Conservation (phyloP, 1,139 yeast species). For the Geotrichum bryndzae region DNA sequence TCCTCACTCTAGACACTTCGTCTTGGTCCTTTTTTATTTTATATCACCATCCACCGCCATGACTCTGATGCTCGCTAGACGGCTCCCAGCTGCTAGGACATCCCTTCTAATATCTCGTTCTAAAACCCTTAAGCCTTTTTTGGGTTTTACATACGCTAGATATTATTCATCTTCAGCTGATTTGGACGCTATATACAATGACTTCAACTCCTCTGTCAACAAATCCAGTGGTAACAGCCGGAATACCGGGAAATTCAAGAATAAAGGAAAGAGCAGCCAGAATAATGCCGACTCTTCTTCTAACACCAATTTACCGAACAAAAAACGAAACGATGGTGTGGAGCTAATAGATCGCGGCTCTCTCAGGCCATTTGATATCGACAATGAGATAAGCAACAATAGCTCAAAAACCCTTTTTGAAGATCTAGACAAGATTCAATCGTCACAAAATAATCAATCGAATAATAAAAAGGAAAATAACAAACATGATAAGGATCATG, state of each 20-base stretch:
- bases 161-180: not conserved
- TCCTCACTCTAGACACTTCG: not conserved
- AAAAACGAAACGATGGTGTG: conserved; percentile 2
- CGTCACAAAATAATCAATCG: not conserved
- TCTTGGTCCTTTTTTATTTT: not conserved
- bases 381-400: not conserved
- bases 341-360: conserved; percentile 4
- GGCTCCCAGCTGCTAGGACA: not conserved
- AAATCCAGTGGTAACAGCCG: not conserved
- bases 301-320: not conserved
- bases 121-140: not conserved
- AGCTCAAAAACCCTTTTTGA: conserved; percentile 2
- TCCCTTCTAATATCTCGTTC: not conserved
- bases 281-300: not conserved
- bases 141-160: not conserved
- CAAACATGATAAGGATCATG: not conserved
- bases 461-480: not conserved
- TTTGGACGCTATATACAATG: conserved; percentile 7
- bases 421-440: not conserved
- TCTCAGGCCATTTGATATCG: conserved; percentile 3
- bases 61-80: not conserved
- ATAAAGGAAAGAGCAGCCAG: not conserved
- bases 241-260: not conserved
- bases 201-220: conserved; percentile 6
- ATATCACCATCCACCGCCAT: not conserved